Evolutionary conservation across 345 rosid species (phyloP), one percentile per base, ranked within the genome.

Genomic region (Eucalyptus regnans): DNA sequence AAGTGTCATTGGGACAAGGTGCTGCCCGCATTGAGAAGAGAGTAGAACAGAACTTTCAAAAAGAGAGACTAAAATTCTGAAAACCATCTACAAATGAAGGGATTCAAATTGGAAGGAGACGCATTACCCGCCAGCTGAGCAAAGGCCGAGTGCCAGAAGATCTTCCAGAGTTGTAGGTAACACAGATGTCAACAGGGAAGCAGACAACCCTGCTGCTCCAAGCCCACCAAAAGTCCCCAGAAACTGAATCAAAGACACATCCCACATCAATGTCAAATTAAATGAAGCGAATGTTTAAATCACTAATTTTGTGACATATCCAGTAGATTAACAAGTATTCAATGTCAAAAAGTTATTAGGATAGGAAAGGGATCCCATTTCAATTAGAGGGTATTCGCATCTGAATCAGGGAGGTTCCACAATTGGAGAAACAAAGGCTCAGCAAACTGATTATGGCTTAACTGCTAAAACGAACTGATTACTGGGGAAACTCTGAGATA

Each of bases 61-160:
- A 3, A 87, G 44, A 37, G 81, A 31, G 64, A 33, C 46, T 52
- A 25, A 46, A 20, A 37, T 52, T 58, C 20, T 60, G 76, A 58
- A 58, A 25, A 14, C 33, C 37, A 58, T 50, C 22, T 41, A 41
- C n/a, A 25, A 23, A 81, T 6, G 43, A 87, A 48, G 68, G 27
- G n/a, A 41, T 16, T 86, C 50, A 80, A 88, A 88, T 46, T 86
- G 43, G 56, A 86, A 86, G 90, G 87, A 88, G 91, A 89, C 25
- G 86, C 50, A 85, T 86, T 94, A 98, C 99, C 99, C 99, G 92
- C 98, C 99, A 88, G 98, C 98, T n/a, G 99, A 97, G 91, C 98
- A 98, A 89, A 98, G 94, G 88, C 97, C 96, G 49, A 97, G 95
- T 58, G 97, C 98, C 50, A 97, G 98, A 92, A 98, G 98, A 94